These are phyloP conservation scores for Chlamydomonas schloesseri DNA, from an alignment of 139 green algal genomes.

Conservation along the genomic window DNA sequence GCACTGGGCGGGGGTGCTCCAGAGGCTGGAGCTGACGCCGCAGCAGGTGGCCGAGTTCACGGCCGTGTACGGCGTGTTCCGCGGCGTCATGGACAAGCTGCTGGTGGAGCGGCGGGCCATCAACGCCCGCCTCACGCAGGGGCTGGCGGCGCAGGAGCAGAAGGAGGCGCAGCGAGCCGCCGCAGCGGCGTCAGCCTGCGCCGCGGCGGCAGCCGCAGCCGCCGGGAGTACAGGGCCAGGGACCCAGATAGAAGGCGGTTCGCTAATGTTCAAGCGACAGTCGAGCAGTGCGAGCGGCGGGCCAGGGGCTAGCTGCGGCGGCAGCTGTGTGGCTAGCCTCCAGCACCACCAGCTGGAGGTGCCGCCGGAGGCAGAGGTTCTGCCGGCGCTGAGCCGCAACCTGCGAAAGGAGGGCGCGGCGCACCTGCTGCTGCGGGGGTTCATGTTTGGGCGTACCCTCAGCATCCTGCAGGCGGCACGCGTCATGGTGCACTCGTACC, in stretches of 20 bases:
- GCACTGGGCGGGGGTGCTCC: background rate
- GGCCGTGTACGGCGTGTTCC: constrained; percentile 5
- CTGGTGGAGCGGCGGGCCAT: background rate
- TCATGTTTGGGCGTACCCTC: constrained; percentile 23
- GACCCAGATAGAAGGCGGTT: too few relatives aligned
- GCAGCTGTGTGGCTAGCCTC: too few relatives aligned
- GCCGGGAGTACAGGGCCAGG: too few relatives aligned
- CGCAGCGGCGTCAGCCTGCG: too few relatives aligned
- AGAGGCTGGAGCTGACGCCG: background rate
- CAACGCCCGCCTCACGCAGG: constrained; percentile 3
- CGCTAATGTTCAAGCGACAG: too few relatives aligned
- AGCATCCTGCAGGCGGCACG: background rate
- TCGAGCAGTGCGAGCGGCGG: too few relatives aligned
- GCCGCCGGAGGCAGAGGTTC: background rate
- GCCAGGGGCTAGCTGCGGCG: too few relatives aligned
- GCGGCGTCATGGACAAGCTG: constrained; percentile 3
- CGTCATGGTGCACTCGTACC: constrained; percentile 12
- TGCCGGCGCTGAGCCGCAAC: background rate
- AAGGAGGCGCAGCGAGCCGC: too few relatives aligned
- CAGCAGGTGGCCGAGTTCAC: background rate
- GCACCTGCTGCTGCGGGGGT: constrained; percentile 30
- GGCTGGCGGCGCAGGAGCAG: background rate
- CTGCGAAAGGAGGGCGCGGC: constrained; percentile 18
- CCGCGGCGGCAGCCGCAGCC: too few relatives aligned
- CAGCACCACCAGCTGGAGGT: background rate